Evolutionary conservation across 805 yeast genomes (phyloP).

Genomic region (Scheffersomyces amazonensis): DNA sequence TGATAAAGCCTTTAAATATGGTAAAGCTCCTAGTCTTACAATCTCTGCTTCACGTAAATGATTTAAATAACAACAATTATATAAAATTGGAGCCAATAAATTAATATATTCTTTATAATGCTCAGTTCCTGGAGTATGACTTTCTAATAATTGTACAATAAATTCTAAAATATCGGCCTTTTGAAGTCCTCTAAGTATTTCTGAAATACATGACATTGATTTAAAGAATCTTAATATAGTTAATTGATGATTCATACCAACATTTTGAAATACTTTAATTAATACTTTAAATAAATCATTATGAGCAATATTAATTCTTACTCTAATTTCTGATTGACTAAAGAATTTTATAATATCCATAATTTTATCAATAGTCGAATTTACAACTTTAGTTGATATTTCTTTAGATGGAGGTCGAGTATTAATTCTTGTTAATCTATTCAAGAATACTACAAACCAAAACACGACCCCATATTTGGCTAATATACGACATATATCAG

Average conservation of each 20-base stretch:
- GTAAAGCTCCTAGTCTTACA: conserved; percentile 46
- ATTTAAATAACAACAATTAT: conserved; percentile 51
- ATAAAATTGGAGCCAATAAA: conserved; percentile 46
- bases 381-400: conserved; percentile 2
- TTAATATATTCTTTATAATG: conserved; percentile 41
- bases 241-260: conserved; percentile 27
- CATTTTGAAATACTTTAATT: conserved; percentile 34
- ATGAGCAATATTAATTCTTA: conserved; percentile 36
- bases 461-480: conserved; percentile 41
- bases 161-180: conserved; percentile 44
- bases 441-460: conserved; percentile 40
- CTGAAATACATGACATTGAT: conserved; percentile 37
- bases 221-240: conserved; percentile 44
- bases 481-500: conserved; percentile 40
- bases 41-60: conserved; percentile 43
- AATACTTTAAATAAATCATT: conserved; percentile 39
- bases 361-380: conserved; percentile 22
- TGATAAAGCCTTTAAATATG: conserved; percentile 39
- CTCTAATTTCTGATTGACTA: conserved; percentile 46
- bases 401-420: not conserved
- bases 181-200: conserved; percentile 27
- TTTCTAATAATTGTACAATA: conserved; percentile 30
- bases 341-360: conserved; percentile 39
- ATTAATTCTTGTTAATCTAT: conserved; percentile 23
- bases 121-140: conserved; percentile 22